A percentile compares a stretch with the other conserved stretches of the same genome.
Evolutionary conservation across 2,329 filamentous ascomycete species (phyloP).

Genomic region (Rhinocladiella similis): DNA sequence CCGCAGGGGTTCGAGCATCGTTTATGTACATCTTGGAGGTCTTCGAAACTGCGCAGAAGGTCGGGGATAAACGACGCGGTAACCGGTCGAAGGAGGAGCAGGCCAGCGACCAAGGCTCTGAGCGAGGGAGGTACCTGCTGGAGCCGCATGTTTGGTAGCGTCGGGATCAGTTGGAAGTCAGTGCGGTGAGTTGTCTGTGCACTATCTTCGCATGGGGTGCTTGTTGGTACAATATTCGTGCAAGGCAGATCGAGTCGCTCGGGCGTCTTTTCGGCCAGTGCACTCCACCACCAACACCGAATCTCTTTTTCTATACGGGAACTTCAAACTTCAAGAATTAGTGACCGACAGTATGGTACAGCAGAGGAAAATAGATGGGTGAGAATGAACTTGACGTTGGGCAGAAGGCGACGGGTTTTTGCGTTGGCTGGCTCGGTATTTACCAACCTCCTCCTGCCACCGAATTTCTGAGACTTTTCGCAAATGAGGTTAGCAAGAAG

Average conservation of each 20-base stretch:
- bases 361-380: constrained; percentile 1
- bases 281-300: neutral
- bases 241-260: neutral
- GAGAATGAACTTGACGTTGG: constrained; percentile 10
- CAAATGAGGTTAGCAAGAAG: constrained; percentile 9
- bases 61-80: constrained; percentile 29
- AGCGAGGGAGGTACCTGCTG: constrained; percentile 15
- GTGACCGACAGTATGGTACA: neutral
- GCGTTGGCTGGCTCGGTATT: constrained; percentile 4
- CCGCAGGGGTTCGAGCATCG: constrained; percentile 53
- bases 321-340: too few relatives aligned
- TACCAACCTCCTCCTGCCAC: constrained; percentile 18
- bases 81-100: constrained; percentile 19
- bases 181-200: constrained; percentile 5
- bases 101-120: constrained; percentile 15
- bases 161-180: constrained; percentile 3
- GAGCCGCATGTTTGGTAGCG: constrained; percentile 19
- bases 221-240: neutral
- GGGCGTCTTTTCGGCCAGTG: neutral
- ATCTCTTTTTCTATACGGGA: neutral
- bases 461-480: constrained; percentile 4
- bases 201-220: constrained; percentile 12
- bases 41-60: constrained; percentile 23
- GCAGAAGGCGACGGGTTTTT: constrained; percentile 10
- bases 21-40: constrained; percentile 27